These are phyloP conservation scores for Hippophae tibetana DNA, from an alignment of 306 rosid genomes.

Conservation along the genomic window DNA sequence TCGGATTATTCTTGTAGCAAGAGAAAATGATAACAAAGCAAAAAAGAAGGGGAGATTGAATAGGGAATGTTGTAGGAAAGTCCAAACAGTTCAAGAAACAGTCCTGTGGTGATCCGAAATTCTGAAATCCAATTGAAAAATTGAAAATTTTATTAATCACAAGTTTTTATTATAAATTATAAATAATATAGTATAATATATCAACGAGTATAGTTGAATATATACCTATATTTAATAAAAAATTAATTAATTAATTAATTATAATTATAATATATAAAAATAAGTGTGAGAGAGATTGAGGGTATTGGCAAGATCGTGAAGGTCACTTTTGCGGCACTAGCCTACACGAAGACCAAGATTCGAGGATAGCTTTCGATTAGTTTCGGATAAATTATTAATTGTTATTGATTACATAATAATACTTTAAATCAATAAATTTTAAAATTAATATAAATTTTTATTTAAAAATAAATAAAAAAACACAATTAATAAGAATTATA, in stretches of 20 bases:
- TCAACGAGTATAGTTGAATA: too few relatives aligned
- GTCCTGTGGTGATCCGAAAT: slow-evolving; percentile 72
- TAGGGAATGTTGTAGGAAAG: slow-evolving; percentile 15
- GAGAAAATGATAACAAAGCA: slow-evolving; percentile 22
- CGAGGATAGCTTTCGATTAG: slow-evolving; percentile 27
- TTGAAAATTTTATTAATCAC: too few relatives aligned
- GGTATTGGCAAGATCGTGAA: slow-evolving; percentile 35
- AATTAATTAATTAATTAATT: too few relatives aligned
- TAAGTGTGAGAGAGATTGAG: slow-evolving; percentile 14
- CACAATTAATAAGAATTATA: too few relatives aligned
- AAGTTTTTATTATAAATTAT: too few relatives aligned
- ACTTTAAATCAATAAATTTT: too few relatives aligned
- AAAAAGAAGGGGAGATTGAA: not conserved
- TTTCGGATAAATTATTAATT: not conserved
- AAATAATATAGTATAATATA: too few relatives aligned
- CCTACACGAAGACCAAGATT: slow-evolving; percentile 48
- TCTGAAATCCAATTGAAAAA: slow-evolving; percentile 2
- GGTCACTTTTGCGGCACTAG: slow-evolving; percentile 39
- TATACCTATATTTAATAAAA: too few relatives aligned
- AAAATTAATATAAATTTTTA: too few relatives aligned
- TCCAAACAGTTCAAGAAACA: slow-evolving; percentile 32
- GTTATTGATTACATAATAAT: too few relatives aligned
- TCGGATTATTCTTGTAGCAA: slow-evolving; percentile 25
- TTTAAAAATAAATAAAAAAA: too few relatives aligned
- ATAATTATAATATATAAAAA: not conserved